phyloP scores from a whole-genome alignment of 1,284 basidiomycete species.

The Exobasidium cylindrosporum region DNA sequence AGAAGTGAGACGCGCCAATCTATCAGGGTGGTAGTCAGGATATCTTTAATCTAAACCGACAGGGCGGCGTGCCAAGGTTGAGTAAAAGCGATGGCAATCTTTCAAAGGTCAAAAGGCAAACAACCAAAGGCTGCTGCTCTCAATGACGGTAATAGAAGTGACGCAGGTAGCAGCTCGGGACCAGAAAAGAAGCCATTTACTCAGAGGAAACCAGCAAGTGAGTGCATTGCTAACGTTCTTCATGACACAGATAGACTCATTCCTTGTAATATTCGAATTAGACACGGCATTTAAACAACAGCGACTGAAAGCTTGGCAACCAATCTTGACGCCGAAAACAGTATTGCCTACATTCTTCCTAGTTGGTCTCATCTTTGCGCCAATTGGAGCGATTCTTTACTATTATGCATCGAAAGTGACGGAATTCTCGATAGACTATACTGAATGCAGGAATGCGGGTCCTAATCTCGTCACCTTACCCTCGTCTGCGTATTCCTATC shows the following conservation, averaged over 20 bases:
- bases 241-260: background rate
- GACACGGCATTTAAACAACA: slow-evolving; percentile 99
- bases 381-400: slow-evolving; percentile 78
- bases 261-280: slow-evolving; percentile 33
- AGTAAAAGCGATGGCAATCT: slow-evolving; percentile 31
- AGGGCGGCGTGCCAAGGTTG: no score
- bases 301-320: slow-evolving; percentile 99
- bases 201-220: slow-evolving; percentile 46
- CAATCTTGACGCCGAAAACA: slow-evolving; percentile 93
- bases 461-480: slow-evolving; percentile 62
- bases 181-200: slow-evolving; percentile 42
- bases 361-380: slow-evolving; percentile 88
- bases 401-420: slow-evolving; percentile 64
- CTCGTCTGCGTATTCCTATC: slow-evolving; percentile 69
- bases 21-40: no score
- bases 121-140: slow-evolving; percentile 27
- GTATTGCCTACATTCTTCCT: slow-evolving; percentile 95
- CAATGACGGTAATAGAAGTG: slow-evolving; percentile 21
- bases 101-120: slow-evolving; percentile 27
- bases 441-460: slow-evolving; percentile 63
- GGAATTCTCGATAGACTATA: slow-evolving; percentile 94
- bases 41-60: no score
- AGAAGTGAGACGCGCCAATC: no score
- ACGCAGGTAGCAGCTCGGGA: slow-evolving; percentile 30
- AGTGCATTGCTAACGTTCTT: slow-evolving; percentile 7